Conservation (phyloP, 768 basidiomycete genomes). For the Lactarius sanguifluus region DNA sequence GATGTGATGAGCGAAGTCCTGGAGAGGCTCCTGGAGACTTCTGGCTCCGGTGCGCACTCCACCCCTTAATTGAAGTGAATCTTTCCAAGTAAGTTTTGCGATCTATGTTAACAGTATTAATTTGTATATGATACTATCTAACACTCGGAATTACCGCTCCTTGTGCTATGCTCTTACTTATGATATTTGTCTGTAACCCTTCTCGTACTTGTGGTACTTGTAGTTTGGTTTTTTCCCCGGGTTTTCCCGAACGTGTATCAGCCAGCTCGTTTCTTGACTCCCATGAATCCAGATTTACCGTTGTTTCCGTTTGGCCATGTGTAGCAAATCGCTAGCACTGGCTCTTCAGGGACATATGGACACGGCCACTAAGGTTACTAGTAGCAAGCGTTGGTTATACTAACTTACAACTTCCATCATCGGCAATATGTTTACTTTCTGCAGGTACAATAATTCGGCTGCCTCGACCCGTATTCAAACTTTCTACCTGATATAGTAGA, state of each 20-base stretch:
- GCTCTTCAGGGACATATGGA: neutral
- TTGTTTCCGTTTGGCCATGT: neutral
- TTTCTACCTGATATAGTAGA: too few species aligned
- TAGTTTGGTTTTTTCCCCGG: neutral
- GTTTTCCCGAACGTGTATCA: neutral
- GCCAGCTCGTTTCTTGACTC: neutral
- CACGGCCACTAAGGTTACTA: too few species aligned
- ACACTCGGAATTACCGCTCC: neutral
- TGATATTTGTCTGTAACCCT: constrained; percentile 14
- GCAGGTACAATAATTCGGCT: too few species aligned
- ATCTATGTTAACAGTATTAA: neutral
- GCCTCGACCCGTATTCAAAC: too few species aligned
- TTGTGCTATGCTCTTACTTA: constrained; percentile 14
- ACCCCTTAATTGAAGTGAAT: constrained; percentile 3
- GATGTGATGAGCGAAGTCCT: constrained; percentile 63
- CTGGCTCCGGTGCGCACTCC: constrained; percentile 16
- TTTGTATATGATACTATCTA: constrained; percentile 10
- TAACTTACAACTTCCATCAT: too few species aligned
- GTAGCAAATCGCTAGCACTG: neutral
- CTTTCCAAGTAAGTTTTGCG: neutral
- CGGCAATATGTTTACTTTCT: too few species aligned
- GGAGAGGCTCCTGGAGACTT: constrained; percentile 52
- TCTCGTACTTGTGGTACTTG: neutral
- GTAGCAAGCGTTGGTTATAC: too few species aligned
- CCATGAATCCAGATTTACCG: neutral